Conservation (phyloP, 2,329 filamentous ascomycete genomes). For the Raffaelea deltoideospora region DNA sequence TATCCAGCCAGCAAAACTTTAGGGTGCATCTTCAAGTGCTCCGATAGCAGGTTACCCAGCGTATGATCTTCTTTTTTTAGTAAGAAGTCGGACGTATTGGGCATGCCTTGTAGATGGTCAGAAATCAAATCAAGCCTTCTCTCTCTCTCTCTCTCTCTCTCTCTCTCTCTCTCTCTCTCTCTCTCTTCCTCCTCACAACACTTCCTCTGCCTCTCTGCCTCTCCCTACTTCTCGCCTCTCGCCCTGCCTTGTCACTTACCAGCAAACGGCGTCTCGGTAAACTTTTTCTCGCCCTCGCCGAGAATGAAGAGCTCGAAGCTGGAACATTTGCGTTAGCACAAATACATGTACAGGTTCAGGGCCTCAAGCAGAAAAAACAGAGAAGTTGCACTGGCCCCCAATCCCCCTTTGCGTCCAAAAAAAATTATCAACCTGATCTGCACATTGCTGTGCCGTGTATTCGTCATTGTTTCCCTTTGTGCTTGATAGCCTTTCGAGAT, state of each 20-base stretch:
- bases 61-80: slow-evolving; percentile 97
- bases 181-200: no score
- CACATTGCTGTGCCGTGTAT: slow-evolving; percentile 24
- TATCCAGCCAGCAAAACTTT: slow-evolving; percentile 87
- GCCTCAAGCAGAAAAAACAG: slow-evolving; percentile 1
- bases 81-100: slow-evolving; percentile 88
- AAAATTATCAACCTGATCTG: slow-evolving; percentile 15
- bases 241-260: no score
- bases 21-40: slow-evolving; percentile 69
- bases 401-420: no score
- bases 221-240: no score
- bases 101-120: slow-evolving; percentile 51
- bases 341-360: background rate
- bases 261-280: slow-evolving; percentile 75
- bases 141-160: no score
- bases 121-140: no score
- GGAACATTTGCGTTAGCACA: background rate
- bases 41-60: slow-evolving; percentile 74
- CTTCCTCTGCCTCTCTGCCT: no score
- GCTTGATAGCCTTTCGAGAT: no score
- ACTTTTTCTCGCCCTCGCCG: slow-evolving; percentile 79
- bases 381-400: no score
- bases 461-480: slow-evolving; percentile 15
- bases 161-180: no score
- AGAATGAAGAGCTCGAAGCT: slow-evolving; percentile 94